phyloP scores from a whole-genome alignment of 371 early-diverging fungal genomes.

The Mucor velutinosus region DNA sequence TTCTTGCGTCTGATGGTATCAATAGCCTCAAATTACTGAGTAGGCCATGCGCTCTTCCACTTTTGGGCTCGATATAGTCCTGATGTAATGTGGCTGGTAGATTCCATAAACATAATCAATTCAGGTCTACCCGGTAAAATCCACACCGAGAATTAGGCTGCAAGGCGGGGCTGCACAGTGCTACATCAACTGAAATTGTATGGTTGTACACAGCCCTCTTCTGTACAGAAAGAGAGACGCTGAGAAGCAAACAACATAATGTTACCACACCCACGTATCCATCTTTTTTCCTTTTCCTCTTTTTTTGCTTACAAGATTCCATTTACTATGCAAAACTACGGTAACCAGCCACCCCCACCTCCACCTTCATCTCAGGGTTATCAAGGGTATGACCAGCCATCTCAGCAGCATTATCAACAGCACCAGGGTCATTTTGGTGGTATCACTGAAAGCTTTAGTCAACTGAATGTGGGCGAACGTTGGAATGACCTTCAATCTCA shows the following conservation, averaged over 20 bases:
- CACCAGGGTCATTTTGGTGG: not conserved
- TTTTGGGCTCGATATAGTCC: not conserved
- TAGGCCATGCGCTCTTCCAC: no score
- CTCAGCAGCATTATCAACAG: not conserved
- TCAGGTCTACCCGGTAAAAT: not conserved
- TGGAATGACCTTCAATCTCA: constrained; percentile 14
- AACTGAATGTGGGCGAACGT: constrained; percentile 13
- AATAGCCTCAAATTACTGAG: no score
- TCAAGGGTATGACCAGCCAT: constrained; percentile 12
- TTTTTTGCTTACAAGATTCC: not conserved
- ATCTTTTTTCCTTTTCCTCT: not conserved
- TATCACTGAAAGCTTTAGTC: constrained; percentile 12
- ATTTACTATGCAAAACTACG: not conserved
- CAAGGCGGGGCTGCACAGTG: not conserved
- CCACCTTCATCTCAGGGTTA: not conserved
- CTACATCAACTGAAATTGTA: not conserved
- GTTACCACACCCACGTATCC: not conserved
- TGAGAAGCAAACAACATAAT: not conserved
- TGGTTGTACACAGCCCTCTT: not conserved
- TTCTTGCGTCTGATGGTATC: no score
- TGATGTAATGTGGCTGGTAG: not conserved
- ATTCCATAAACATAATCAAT: not conserved
- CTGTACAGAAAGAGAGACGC: not conserved
- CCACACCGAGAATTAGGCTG: not conserved
- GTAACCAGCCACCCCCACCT: not conserved